phyloP scores from a whole-genome alignment of 768 basidiomycete genomes.

The Tulasnella sp. region DNA sequence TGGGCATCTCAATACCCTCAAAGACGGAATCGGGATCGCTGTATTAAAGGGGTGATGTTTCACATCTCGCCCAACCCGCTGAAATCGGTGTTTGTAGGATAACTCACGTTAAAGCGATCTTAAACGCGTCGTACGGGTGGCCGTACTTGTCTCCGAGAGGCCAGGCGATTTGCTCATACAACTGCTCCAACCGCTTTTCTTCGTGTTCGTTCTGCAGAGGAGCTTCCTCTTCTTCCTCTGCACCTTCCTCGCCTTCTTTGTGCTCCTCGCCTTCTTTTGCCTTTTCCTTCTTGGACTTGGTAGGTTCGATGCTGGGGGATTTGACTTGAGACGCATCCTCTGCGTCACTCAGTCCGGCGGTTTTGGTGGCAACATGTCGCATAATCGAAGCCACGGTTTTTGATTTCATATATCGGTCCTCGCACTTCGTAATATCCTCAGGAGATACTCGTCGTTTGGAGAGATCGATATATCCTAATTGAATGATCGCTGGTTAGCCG shows the following conservation, averaged over 20 bases:
- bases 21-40: constrained; percentile 82
- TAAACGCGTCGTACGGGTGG: constrained; percentile 97
- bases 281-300: constrained; percentile 41
- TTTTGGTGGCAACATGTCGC: constrained; percentile 82
- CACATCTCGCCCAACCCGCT: background rate
- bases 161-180: constrained; percentile 92
- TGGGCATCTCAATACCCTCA: constrained; percentile 53
- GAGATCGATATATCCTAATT: constrained; percentile 91
- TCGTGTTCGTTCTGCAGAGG: constrained; percentile 49
- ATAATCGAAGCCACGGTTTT: constrained; percentile 93
- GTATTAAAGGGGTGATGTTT: background rate
- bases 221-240: constrained; percentile 42
- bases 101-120: constrained; percentile 79
- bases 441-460: constrained; percentile 97
- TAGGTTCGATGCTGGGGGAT: constrained; percentile 28
- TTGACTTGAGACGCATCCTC: constrained; percentile 35
- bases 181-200: constrained; percentile 72
- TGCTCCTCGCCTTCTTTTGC: constrained; percentile 44
- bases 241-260: constrained; percentile 46
- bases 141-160: constrained; percentile 88
- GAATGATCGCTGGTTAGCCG: background rate
- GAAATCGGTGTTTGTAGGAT: background rate
- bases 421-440: constrained; percentile 98
- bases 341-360: constrained; percentile 33
- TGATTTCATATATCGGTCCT: constrained; percentile 96